These are phyloP conservation scores for Dendrobium nobile DNA, from an alignment of 106 monocot species.

Conservation along the genomic window DNA sequence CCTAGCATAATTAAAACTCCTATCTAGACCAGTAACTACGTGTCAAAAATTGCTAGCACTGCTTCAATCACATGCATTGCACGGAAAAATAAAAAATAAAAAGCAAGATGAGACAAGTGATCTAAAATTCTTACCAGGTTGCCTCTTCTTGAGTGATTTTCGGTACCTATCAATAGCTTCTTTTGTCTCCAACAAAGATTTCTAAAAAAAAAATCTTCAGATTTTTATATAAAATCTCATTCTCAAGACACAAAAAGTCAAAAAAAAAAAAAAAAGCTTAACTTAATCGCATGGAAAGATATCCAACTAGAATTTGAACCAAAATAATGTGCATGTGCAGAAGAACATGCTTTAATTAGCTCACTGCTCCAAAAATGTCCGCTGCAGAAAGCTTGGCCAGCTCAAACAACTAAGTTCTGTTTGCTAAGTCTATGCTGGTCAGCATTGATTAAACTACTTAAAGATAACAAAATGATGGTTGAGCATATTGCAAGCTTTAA, in stretches of 20 bases:
- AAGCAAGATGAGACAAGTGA: neutral
- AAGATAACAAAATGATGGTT: neutral
- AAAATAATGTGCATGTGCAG: neutral
- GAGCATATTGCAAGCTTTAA: neutral
- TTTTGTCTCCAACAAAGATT: constrained; percentile 72
- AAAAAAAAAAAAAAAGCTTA: neutral
- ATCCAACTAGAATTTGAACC: constrained; percentile 1
- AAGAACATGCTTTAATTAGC: neutral
- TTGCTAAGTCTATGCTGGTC: neutral
- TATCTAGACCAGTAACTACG: neutral
- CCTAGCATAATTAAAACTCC: no score
- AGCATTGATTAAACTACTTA: neutral
- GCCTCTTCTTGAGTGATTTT: constrained; percentile 71
- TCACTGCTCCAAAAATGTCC: neutral
- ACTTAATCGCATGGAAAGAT: neutral
- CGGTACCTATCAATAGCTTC: constrained; percentile 67
- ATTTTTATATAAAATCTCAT: constrained; percentile 4
- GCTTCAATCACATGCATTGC: neutral
- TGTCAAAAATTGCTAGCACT: neutral
- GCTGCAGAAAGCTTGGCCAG: neutral
- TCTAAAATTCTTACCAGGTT: constrained; percentile 38
- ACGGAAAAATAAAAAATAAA: neutral
- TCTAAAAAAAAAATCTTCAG: constrained; percentile 24
- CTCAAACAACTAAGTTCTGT: neutral
- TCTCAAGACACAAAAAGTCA: neutral